phyloP scores from a whole-genome alignment of 257 asterid genomes.

The Misopates orontium region DNA sequence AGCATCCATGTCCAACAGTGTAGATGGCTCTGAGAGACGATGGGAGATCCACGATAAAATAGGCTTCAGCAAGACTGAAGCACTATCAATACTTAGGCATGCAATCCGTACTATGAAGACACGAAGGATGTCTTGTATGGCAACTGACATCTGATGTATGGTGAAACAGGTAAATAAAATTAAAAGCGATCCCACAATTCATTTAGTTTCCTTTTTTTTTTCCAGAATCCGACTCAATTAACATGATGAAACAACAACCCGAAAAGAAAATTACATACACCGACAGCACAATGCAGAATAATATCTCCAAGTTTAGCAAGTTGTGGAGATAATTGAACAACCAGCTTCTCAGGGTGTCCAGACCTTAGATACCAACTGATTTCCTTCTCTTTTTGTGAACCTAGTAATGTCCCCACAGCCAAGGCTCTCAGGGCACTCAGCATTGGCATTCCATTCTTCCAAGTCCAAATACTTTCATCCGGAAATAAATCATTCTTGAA shows the following conservation, averaged over 20 bases:
- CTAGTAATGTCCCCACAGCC: constrained; percentile 74
- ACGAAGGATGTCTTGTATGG: constrained; percentile 80
- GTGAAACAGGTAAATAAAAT: constrained; percentile 9
- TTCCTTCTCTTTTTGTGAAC: constrained; percentile 71
- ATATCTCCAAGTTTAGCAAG: constrained; percentile 56
- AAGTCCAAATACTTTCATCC: constrained; percentile 73
- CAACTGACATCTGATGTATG: constrained; percentile 33
- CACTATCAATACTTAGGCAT: constrained; percentile 62
- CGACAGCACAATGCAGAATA: constrained; percentile 61
- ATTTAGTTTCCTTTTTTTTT: too few species aligned
- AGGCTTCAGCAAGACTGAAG: constrained; percentile 70
- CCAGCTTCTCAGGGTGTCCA: constrained; percentile 71
- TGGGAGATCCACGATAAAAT: constrained; percentile 56
- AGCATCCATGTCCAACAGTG: constrained; percentile 61
- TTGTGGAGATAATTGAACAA: constrained; percentile 59
- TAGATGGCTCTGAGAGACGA: constrained; percentile 51
- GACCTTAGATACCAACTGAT: constrained; percentile 77
- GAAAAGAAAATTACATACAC: constrained; percentile 53
- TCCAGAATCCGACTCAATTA: too few species aligned
- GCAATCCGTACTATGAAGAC: constrained; percentile 80
- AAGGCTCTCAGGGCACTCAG: constrained; percentile 63
- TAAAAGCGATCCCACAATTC: constrained; percentile 1
- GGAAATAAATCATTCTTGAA: constrained; percentile 83
- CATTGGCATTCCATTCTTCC: constrained; percentile 90
- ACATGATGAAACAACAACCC: background rate